Evolutionary conservation across 2,329 filamentous ascomycete species (phyloP), one percentile per base, ranked within the genome.

Genomic region (Ophioceras dolichostomum): DNA sequence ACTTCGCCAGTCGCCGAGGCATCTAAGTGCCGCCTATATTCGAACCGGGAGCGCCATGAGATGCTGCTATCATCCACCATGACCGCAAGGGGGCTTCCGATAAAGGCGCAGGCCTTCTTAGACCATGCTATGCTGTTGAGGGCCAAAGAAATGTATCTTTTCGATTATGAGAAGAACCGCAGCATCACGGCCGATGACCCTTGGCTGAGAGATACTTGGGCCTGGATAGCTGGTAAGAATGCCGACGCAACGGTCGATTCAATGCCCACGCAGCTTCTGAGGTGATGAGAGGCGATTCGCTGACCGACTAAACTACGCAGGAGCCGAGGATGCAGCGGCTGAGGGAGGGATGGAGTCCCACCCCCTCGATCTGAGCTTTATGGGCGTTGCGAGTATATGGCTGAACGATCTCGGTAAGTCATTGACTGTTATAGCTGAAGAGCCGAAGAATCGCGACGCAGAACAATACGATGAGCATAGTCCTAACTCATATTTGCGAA

Each of bases 171-270:
- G 13, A 69, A 63, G 34, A 91, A 91, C 49, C 70, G 71, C 43
- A 59, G 67, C 5, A 70, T 88, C n/a, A 68, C 83, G 1, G 63
- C 68, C 5, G 81, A 85, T 42, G 79, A 88, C 48, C 73, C 72
- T 21, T 84, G 82, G 73, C 62, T 89, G n/a, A 70, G 76, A 40
- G 79, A 83, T 39, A 62, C 83, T n/a, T 93, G 85, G 85, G 72
- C 76, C 33, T 84, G 83, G 67, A 66, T 88, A 34, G 67, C 72
- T 41, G 75, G 81, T 76, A 50, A 51, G 63, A 43, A 8, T n/a
- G n/a, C n/a, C n/a, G n/a, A n/a, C n/a, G n/a, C n/a, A n/a, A n/a
- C n/a, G n/a, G n/a, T n/a, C n/a, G n/a, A n/a, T n/a, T n/a, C n/a
- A n/a, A n/a, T n/a, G n/a, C n/a, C n/a, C n/a, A n/a, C n/a, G n/a